These are phyloP conservation scores for Verticillium longisporum DNA, from an alignment of 2,329 filamentous ascomycete species.

Conservation along the genomic window DNA sequence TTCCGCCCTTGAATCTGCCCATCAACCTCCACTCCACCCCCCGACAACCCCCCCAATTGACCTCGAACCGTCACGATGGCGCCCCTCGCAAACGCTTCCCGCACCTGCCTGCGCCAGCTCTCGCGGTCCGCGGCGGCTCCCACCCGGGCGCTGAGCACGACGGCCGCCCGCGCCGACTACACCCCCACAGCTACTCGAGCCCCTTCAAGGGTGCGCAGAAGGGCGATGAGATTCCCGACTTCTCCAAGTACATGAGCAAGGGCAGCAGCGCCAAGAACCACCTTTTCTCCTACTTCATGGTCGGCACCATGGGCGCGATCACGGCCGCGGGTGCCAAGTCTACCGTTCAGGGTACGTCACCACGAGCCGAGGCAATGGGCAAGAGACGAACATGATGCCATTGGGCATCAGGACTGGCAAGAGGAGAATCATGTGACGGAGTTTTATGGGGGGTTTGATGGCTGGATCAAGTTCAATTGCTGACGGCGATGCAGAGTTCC, in stretches of 20 bases:
- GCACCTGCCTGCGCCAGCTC: slow-evolving; percentile 58
- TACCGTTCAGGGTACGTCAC: slow-evolving; percentile 84
- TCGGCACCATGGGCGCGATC: slow-evolving; percentile 88
- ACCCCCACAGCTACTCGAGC: slow-evolving; percentile 45
- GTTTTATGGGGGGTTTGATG: not conserved
- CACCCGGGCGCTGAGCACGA: slow-evolving; percentile 49
- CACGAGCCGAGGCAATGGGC: not conserved
- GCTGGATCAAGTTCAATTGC: slow-evolving; percentile 3
- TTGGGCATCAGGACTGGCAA: not conserved
- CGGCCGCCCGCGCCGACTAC: slow-evolving; percentile 38
- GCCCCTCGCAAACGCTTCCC: slow-evolving; percentile 61
- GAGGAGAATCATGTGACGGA: not conserved
- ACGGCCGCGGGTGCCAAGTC: slow-evolving; percentile 93
- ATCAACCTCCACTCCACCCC: slow-evolving; percentile 13
- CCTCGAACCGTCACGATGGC: slow-evolving; percentile 45
- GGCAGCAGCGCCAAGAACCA: slow-evolving; percentile 65
- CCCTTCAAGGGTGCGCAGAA: slow-evolving; percentile 58
- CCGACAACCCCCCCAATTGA: slow-evolving; percentile 7
- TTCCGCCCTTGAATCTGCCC: slow-evolving; percentile 12
- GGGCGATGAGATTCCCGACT: slow-evolving; percentile 74
- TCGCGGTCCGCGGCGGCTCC: slow-evolving; percentile 30
- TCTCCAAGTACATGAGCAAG: slow-evolving; percentile 78
- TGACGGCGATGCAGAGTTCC: slow-evolving; percentile 67
- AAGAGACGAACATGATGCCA: not conserved
- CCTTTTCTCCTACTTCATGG: slow-evolving; percentile 97